Evolutionary conservation across 805 yeast species (phyloP).

Genomic region (Myxozyma lipomycoides): DNA sequence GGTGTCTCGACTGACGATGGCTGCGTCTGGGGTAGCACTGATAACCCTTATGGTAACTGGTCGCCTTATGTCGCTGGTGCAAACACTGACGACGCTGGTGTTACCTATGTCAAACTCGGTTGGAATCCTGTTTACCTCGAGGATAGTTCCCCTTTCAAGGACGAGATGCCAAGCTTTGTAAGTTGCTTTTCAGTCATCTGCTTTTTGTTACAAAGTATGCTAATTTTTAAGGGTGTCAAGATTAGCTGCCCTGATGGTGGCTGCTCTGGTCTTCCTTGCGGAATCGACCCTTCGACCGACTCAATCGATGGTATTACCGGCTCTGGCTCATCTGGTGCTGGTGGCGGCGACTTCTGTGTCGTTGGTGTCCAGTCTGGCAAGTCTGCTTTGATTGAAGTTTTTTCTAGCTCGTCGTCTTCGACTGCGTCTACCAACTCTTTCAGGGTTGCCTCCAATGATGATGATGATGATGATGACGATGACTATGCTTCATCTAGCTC

Average conservation of each 20-base stretch:
- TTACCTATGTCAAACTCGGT: slow-evolving; percentile 76
- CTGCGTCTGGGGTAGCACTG: slow-evolving; percentile 76
- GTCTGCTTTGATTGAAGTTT: slow-evolving; percentile 69
- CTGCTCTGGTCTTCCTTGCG: slow-evolving; percentile 77
- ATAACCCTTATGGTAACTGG: slow-evolving; percentile 81
- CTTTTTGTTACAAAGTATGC: not conserved
- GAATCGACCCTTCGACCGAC: slow-evolving; percentile 64
- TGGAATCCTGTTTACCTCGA: slow-evolving; percentile 87
- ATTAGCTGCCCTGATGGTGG: slow-evolving; percentile 67
- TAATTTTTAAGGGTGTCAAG: slow-evolving; percentile 65
- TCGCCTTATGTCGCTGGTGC: slow-evolving; percentile 92
- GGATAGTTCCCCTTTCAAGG: slow-evolving; percentile 50
- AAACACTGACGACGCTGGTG: slow-evolving; percentile 62
- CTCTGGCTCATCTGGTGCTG: slow-evolving; percentile 47
- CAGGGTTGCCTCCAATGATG: not conserved
- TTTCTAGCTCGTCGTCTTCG: slow-evolving; percentile 32
- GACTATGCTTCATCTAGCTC: not conserved
- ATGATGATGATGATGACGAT: not conserved
- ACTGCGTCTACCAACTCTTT: not conserved
- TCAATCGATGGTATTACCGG: slow-evolving; percentile 57
- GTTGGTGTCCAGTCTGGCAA: slow-evolving; percentile 66
- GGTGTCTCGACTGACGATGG: slow-evolving; percentile 73
- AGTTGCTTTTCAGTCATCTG: not conserved
- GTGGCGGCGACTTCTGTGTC: slow-evolving; percentile 78
- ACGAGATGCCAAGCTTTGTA: slow-evolving; percentile 32